A percentile compares a stretch with the other conserved stretches of the same genome.
Evolutionary conservation across 257 asterid species (phyloP).

Genomic region (Solanum ahanhuiri): DNA sequence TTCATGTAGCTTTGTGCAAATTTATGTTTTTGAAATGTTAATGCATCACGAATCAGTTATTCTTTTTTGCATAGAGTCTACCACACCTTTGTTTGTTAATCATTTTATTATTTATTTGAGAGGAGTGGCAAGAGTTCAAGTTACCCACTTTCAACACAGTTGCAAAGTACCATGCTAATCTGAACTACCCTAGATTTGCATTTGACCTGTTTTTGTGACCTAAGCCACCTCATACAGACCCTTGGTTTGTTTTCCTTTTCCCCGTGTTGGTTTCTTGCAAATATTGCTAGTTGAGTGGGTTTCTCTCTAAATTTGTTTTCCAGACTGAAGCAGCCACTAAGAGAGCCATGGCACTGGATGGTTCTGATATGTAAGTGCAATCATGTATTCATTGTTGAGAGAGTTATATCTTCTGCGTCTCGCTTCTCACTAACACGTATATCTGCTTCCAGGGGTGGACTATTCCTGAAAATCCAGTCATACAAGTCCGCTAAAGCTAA

Average conservation of each 20-base stretch:
- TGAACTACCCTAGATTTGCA: not conserved
- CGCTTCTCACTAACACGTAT: not conserved
- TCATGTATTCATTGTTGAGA: not conserved
- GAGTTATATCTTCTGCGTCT: not conserved
- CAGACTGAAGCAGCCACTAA: conserved; percentile 93
- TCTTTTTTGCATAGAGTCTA: not conserved
- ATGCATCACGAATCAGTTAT: not conserved
- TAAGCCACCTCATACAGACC: not conserved
- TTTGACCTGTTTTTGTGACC: not conserved
- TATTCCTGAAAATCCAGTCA: conserved; percentile 74
- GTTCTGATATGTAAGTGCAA: conserved; percentile 80
- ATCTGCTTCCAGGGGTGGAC: conserved; percentile 59
- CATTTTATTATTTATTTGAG: not conserved
- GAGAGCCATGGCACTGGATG: conserved; percentile 86
- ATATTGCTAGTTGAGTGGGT: not conserved
- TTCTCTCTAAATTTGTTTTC: conserved; percentile 9
- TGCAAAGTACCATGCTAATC: not conserved
- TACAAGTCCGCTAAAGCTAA: conserved; percentile 42
- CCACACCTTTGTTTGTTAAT: not conserved
- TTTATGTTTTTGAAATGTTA: not conserved
- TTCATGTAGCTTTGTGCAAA: not conserved
- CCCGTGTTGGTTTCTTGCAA: not conserved
- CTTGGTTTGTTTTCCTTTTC: not conserved
- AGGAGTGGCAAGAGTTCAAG: not conserved
- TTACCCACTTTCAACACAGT: not conserved